Percentiles rank a stretch among this genome's conserved stretches.
Conservation (phyloP, 140 eudicot species). For the Cichorium intybus region DNA sequence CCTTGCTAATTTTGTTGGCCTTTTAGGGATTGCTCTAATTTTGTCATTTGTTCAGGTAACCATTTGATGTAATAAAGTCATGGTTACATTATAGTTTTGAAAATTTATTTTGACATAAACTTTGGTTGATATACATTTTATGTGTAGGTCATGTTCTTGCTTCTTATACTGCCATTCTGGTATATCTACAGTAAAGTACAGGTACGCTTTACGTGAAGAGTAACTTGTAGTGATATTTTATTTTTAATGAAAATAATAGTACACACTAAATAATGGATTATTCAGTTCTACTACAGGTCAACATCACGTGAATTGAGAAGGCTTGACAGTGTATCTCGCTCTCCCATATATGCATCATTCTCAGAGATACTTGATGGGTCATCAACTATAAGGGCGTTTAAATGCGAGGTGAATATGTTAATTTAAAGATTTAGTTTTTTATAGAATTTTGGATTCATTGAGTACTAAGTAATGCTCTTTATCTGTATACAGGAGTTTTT, state of each 20-base stretch:
- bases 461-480: constrained; percentile 15
- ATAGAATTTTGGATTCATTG: too few species aligned
- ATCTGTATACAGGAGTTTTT: constrained; percentile 57
- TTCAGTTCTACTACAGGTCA: constrained; percentile 90
- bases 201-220: constrained; percentile 38
- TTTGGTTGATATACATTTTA: constrained; percentile 3
- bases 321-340: constrained; percentile 94
- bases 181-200: constrained; percentile 80
- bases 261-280: constrained; percentile 23
- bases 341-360: constrained; percentile 95
- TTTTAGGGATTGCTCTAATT: constrained; percentile 75
- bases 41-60: constrained; percentile 74
- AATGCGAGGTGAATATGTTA: constrained; percentile 57
- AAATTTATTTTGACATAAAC: not conserved
- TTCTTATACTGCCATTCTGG: constrained; percentile 82
- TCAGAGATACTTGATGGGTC: constrained; percentile 90
- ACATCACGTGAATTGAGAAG: constrained; percentile 92
- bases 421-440: constrained; percentile 6
- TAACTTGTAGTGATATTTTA: constrained; percentile 4
- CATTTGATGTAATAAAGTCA: not conserved
- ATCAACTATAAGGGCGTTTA: constrained; percentile 87
- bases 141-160: constrained; percentile 75
- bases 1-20: constrained; percentile 91
- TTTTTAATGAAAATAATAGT: not conserved
- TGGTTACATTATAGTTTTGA: not conserved